Evolutionary conservation across 208 protist genomes (phyloP).

Genomic region (Leishmania lainsoni): DNA sequence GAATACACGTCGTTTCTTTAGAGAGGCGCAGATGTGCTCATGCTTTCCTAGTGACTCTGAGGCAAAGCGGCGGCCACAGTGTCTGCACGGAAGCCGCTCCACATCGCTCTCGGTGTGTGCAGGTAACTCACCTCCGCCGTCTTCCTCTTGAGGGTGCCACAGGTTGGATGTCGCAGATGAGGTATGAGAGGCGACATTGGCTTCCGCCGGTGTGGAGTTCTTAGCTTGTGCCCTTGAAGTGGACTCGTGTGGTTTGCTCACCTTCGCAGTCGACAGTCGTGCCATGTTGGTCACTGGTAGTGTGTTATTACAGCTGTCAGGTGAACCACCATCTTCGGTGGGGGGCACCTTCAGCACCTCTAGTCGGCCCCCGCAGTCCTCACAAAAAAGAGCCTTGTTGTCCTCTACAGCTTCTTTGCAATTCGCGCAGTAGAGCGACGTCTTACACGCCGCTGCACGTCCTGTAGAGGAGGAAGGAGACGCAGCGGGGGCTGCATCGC

Average conservation of each 20-base stretch:
- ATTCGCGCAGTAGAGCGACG: slow-evolving; percentile 54
- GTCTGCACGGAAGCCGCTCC: slow-evolving; percentile 54
- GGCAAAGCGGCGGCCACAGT: slow-evolving; percentile 83
- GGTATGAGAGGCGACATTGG: not conserved
- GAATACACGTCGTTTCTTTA: slow-evolving; percentile 75
- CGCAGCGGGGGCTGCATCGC: slow-evolving; percentile 16
- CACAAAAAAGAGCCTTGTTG: slow-evolving; percentile 61
- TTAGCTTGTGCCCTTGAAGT: not conserved
- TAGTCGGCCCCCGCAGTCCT: slow-evolving; percentile 79
- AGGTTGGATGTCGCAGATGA: not conserved
- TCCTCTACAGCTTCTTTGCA: slow-evolving; percentile 60
- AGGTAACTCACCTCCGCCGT: not conserved
- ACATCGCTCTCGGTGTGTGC: slow-evolving; percentile 1
- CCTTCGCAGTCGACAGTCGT: not conserved
- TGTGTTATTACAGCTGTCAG: not conserved
- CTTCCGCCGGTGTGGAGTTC: not conserved
- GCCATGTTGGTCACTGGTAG: slow-evolving; percentile 14
- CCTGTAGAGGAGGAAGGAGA: not conserved
- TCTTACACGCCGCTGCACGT: not conserved
- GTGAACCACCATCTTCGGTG: slow-evolving; percentile 6
- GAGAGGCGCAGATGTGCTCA: slow-evolving; percentile 57
- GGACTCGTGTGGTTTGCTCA: not conserved
- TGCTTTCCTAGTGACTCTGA: slow-evolving; percentile 72
- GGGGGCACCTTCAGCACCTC: slow-evolving; percentile 13
- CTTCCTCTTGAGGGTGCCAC: not conserved